Base-by-base conservation (phyloP, 148 eudicot genomes). In the Camellia japonica region DNA sequence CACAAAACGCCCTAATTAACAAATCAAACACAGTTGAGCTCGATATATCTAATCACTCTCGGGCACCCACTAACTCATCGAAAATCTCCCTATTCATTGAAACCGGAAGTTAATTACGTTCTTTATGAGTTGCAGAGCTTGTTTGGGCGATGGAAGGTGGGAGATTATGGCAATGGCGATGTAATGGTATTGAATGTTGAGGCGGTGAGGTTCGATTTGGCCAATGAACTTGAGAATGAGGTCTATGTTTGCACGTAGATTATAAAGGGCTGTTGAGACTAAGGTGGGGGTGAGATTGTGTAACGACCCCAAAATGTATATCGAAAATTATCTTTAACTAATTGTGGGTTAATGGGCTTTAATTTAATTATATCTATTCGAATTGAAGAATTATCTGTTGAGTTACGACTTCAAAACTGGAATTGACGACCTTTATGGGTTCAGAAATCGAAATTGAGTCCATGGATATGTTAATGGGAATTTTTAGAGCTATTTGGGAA, bases 1-100 rank as follows among this genome's bases (percentile, higher is more conserved):
- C 88, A 77, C 97, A 91, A 11, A 86, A 88, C 30, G 85, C 91
- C 79, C 83, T 81, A 8, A 91, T 78, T 76, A 84, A 77, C 83
- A 73, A 81, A 84, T 93, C 93, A 51, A 87, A 89, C 54, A 84
- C 83, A 61, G 83, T 70, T 23, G 82, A 81, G 79, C 82, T 80
- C 43, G 87, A 75, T 18, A 86, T 55, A 55, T 81, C 74, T 30
- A 91, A 65, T 59, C 49, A 74, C 71, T 82, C 55, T 0, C 88
- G 85, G 61, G 92, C 85, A 75, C 79, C 63, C 4, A 61, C 82
- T 38, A 92, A 81, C 56, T 80, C 84, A 46, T 79, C 75, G 23
- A 90, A 88, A 73, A 89, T 6, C 16, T 79, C 84, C 19, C 54
- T 79, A 44, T 55, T 47, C 2, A 55, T 41, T 52, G 76, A 52